Evolutionary conservation across 164 flowering plant species (phyloP), one percentile per base, ranked within the genome.

Genomic region (Magnolia officinalis): DNA sequence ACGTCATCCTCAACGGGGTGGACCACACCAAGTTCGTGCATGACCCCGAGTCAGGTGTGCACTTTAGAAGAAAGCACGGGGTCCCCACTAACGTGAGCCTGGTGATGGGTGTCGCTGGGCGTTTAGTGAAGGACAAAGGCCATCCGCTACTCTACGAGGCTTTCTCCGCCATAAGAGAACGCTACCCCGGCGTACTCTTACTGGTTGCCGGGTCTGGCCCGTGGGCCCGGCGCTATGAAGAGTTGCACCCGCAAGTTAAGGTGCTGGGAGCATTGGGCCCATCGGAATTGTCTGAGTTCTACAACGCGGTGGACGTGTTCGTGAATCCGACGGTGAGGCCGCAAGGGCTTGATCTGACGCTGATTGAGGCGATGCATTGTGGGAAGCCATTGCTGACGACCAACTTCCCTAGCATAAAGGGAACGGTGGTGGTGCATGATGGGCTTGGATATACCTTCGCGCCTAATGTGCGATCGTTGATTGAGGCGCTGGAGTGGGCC

Each of bases 181-280:
- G 51, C 1, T 67, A 86, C 78, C 84, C 88, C 0, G 77, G 70
- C 14, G 86, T 85, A 0, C 80, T 51, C 24, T 45, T 89, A 8
- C 81, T 91, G 2, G 90, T 91, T 16, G 89, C 92, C 2, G 92
- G 95, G 8, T 77, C 86, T 0, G 92, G 92, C 9, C 92, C 92
- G 31, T 88, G 92, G 90, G 83, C 70, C 1, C 79, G 71, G 65
- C 81, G 90, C 21, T 91, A 91, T 16, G 58, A 63, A 2, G 88
- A 88, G 23, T 64, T 90, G 51, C 86, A 87, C 4, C 72, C 82
- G 0, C 80, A 72, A 2, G 89, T 87, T 50, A 84, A 75, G 79
- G 86, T 86, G 2, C 37, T 89, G 50, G 95, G 91, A 0, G 73
- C 88, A 29, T 52, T 89, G 77, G 80, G 83, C 14, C 83, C 89